Evolutionary conservation across 331 rosid species (phyloP).

Genomic region (Quercus lobata): DNA sequence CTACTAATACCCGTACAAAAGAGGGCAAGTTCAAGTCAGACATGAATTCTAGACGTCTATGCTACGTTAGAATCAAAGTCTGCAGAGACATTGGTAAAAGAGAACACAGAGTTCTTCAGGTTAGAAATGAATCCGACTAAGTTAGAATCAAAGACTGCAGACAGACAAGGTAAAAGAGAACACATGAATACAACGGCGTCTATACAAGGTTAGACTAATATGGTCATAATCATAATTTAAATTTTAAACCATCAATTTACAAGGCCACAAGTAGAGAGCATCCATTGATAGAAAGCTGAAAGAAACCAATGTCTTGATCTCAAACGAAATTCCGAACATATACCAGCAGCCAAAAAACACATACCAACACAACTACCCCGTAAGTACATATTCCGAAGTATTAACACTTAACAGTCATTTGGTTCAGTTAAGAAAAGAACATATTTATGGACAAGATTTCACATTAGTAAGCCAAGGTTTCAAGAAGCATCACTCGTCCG

Average conservation of each 20-base stretch:
- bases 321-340: no score
- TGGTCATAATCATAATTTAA: no score
- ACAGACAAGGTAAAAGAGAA: neutral
- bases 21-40: no score
- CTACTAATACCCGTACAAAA: no score
- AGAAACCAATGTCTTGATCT: neutral
- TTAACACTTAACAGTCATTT: neutral
- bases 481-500: neutral
- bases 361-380: neutral
- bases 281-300: neutral
- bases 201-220: no score
- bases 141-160: no score
- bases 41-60: no score
- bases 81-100: no score
- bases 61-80: no score
- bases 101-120: no score
- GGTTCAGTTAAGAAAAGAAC: neutral
- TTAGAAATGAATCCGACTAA: no score
- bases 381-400: neutral
- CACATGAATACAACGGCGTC: neutral
- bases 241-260: neutral
- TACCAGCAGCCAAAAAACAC: no score
- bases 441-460: neutral
- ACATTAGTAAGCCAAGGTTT: neutral
- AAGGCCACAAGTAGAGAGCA: neutral